Percentiles rank a stretch among this genome's conserved stretches.
Conservation (phyloP, 1,139 yeast genomes). For the Yamadazyma siamensis region DNA sequence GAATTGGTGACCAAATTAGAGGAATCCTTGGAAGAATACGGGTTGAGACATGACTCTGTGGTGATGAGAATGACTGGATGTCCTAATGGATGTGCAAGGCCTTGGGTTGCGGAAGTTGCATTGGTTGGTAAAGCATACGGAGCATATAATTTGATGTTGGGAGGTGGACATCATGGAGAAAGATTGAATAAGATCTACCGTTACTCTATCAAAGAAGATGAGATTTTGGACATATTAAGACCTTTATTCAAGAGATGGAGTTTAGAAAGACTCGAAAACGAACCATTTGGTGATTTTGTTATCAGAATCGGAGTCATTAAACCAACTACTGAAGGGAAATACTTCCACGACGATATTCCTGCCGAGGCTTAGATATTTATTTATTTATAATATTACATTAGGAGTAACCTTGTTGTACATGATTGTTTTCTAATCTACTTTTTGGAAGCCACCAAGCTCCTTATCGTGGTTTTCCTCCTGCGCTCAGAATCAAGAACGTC, state of each 20-base stretch:
- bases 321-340: slow-evolving; percentile 87
- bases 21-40: slow-evolving; percentile 81
- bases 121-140: slow-evolving; percentile 94
- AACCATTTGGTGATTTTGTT: slow-evolving; percentile 93
- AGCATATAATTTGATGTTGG: slow-evolving; percentile 89
- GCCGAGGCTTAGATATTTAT: slow-evolving; percentile 51
- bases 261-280: slow-evolving; percentile 82
- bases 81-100: slow-evolving; percentile 98
- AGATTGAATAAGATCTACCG: slow-evolving; percentile 88
- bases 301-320: slow-evolving; percentile 82
- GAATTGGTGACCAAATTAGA: slow-evolving; percentile 78
- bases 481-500: slow-evolving; percentile 43
- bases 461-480: slow-evolving; percentile 30
- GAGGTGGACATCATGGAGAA: slow-evolving; percentile 96
- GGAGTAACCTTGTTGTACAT: too few species aligned
- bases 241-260: slow-evolving; percentile 95
- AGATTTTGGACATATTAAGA: slow-evolving; percentile 69
- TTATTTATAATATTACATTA: slow-evolving; percentile 7
- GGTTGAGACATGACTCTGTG: slow-evolving; percentile 89
- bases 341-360: slow-evolving; percentile 90
- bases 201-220: slow-evolving; percentile 87
- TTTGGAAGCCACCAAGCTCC: slow-evolving; percentile 22
- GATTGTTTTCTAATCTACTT: too few species aligned
- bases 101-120: slow-evolving; percentile 97
- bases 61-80: slow-evolving; percentile 99